Conservation (phyloP, 2,329 filamentous ascomycete genomes). For the Fusarium sp. region DNA sequence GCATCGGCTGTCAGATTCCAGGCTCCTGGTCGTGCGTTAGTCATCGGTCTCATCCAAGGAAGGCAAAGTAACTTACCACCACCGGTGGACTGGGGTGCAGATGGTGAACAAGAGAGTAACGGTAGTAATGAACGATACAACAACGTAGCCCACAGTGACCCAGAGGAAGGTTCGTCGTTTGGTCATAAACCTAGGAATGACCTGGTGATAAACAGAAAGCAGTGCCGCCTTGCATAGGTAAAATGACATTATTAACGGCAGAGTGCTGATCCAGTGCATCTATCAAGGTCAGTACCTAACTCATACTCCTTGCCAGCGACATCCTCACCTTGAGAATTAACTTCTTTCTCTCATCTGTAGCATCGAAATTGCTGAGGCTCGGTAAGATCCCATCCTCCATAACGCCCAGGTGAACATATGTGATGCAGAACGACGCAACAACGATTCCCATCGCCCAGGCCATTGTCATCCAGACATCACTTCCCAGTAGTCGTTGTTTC, state of each 20-base stretch:
- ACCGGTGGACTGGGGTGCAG: conserved; percentile 16
- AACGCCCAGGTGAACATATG: conserved; percentile 3
- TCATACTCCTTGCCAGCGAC: rapidly evolving
- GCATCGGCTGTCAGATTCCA: neutral
- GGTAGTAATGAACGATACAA: neutral
- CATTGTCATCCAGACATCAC: conserved; percentile 21
- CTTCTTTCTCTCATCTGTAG: neutral
- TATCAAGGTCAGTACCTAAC: neutral
- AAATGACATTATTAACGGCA: conserved; percentile 27
- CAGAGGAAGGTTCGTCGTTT: conserved; percentile 25
- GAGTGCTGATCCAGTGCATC: conserved; percentile 23
- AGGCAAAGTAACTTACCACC: neutral
- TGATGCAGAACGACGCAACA: neutral
- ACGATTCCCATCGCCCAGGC: conserved; percentile 18
- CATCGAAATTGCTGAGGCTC: neutral
- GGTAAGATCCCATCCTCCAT: conserved; percentile 14
- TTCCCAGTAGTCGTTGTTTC: conserved; percentile 14
- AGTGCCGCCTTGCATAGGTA: conserved; percentile 33
- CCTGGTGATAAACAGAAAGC: conserved; percentile 16
- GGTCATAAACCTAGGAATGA: conserved; percentile 26
- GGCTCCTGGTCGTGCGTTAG: neutral
- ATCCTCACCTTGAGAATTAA: neutral
- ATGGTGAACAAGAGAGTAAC: conserved; percentile 4
- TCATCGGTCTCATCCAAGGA: too few species aligned
- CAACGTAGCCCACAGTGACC: conserved; percentile 1